Evolutionary conservation across 306 rosid genomes (phyloP).

Genomic region (Hippophae rhamnoides): DNA sequence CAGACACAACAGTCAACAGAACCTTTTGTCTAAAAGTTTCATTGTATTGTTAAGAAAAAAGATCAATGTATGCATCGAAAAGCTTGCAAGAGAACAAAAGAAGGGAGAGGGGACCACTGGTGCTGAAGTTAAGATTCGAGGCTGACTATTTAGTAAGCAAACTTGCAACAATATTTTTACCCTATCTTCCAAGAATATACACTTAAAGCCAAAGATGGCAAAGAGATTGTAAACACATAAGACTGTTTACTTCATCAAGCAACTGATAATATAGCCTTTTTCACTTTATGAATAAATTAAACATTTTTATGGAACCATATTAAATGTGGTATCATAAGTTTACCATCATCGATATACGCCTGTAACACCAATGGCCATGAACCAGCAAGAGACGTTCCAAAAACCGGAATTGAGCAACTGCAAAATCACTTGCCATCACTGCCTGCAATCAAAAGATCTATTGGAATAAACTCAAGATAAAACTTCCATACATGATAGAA

Average conservation of each 20-base stretch:
- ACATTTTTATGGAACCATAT: neutral
- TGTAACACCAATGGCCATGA: slow-evolving; percentile 92
- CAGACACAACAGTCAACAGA: neutral
- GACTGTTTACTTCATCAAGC: no score
- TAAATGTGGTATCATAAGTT: slow-evolving; percentile 21
- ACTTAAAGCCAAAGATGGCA: no score
- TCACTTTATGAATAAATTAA: neutral
- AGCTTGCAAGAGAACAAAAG: no score
- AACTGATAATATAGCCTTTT: no score
- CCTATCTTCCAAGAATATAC: no score
- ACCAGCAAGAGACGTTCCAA: slow-evolving; percentile 80
- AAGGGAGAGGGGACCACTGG: no score
- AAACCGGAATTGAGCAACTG: slow-evolving; percentile 69
- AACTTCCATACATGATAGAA: neutral
- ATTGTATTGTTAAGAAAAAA: no score
- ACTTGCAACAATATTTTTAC: no score
- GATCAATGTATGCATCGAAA: no score
- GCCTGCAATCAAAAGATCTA: slow-evolving; percentile 42
- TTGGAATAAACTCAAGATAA: slow-evolving; percentile 7
- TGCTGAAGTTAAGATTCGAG: no score
- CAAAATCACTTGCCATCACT: slow-evolving; percentile 88
- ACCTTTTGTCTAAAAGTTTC: neutral
- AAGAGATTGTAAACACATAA: slow-evolving; percentile 2
- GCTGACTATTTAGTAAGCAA: no score
- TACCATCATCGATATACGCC: slow-evolving; percentile 91